Base-by-base conservation (phyloP, 805 yeast species). In the Zygoascus bituminiphila region DNA sequence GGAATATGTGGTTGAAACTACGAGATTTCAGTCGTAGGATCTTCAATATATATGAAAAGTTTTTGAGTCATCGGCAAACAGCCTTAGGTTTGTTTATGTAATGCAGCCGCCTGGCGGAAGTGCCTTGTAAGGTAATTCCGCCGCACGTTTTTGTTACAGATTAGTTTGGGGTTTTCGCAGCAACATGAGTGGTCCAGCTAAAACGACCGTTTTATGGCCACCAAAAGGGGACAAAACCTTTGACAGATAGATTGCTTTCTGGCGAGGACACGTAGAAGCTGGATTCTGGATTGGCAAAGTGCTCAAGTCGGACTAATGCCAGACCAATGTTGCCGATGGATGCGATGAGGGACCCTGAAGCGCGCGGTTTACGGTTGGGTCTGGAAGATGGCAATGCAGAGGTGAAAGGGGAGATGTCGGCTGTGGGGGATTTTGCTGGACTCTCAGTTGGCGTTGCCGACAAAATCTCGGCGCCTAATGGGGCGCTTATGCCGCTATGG, bases 221-320 rank as follows among this genome's bases (percentile, higher is more conserved):
- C 89, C 91, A 84, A 44, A 74, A 80, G 0, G 94, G 93, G 5
- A 68, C 66, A 50, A 68, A 70, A 0, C 80, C 84, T 55, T 73
- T 72, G 21, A 82, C 65, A 1, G 73, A 73, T 6, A 79, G 42
- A 26, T 33, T 22, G 8, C 19, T 12, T 59, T 51, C 54, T 31
- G 25, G 26, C 35, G 53, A 47, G 45, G 51, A 53, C 22, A 70
- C 52, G 41, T 56, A 58, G 44, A 64, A 63, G 46, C 50, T 62
- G 57, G 52, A 67, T 26, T 59, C 67, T 51, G 64, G 66, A 62
- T 47, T 63, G 21, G 59, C 60, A 53, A 68, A 69, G 62, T 66
- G 73, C 59, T 70, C 82, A 50, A 64, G 68, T 53, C 73, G 73
- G 12, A 85, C 70, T 41, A 81, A 63, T 4, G 86, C 82, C 10